Evolutionary conservation across 352 stramenopile species (phyloP).

Genomic region (Blastocystis sp.): DNA sequence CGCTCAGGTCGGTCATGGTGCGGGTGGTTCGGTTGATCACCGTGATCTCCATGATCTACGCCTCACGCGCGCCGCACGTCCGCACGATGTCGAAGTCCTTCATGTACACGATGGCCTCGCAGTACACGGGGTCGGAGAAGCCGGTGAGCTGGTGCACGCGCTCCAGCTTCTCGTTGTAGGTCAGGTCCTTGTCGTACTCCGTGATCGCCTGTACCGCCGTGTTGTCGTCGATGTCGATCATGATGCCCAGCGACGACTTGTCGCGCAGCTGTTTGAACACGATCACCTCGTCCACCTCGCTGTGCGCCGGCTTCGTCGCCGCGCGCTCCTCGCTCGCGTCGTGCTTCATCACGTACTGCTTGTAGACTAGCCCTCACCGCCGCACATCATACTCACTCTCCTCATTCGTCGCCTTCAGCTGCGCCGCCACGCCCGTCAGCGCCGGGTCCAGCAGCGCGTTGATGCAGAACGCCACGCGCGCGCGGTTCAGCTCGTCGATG

Average conservation of each 20-base stretch:
- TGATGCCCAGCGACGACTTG: constrained; percentile 67
- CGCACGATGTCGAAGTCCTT: constrained; percentile 99
- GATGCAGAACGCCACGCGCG: constrained; percentile 90
- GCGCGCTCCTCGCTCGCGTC: neutral
- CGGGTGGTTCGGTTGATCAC: constrained; percentile 96
- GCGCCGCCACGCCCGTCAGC: constrained; percentile 71
- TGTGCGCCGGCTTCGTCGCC: constrained; percentile 4
- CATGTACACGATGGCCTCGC: constrained; percentile 96
- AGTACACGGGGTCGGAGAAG: constrained; percentile 98
- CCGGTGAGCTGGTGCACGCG: constrained; percentile 98
- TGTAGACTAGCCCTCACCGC: neutral
- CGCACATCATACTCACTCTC: neutral
- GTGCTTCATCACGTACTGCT: constrained; percentile 14
- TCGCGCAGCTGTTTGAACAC: constrained; percentile 69
- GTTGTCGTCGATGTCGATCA: constrained; percentile 94
- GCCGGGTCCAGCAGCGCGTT: constrained; percentile 87
- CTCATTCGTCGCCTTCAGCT: neutral
- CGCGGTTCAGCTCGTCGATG: constrained; percentile 88
- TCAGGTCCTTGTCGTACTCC: constrained; percentile 66
- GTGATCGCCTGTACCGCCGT: constrained; percentile 80
- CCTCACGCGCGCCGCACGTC: neutral
- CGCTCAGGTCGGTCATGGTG: constrained; percentile 94
- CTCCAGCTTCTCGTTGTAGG: constrained; percentile 79
- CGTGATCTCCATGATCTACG: constrained; percentile 83
- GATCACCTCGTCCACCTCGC: constrained; percentile 64